Percentiles rank a stretch among this genome's conserved stretches.
phyloP scores from a whole-genome alignment of 2,329 filamentous ascomycete species.

The Raffaelea deltoideospora region DNA sequence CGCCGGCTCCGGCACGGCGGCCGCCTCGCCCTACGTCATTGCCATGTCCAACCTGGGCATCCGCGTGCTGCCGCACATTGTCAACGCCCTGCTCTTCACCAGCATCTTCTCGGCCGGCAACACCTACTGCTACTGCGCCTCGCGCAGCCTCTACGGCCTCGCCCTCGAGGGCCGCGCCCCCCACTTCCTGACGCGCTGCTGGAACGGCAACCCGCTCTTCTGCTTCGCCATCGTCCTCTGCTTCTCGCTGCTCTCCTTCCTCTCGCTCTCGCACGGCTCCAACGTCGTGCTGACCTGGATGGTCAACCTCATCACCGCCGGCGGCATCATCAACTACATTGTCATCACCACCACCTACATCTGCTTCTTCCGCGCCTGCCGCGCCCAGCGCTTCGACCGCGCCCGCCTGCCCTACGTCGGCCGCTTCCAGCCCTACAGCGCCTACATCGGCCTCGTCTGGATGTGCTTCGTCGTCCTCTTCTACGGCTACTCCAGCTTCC shows the following conservation, averaged over 20 bases:
- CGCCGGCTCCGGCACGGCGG: slow-evolving; percentile 22
- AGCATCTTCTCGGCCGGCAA: slow-evolving; percentile 46
- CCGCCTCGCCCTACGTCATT: slow-evolving; percentile 36
- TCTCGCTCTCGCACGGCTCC: slow-evolving; percentile 22
- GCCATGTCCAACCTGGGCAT: slow-evolving; percentile 39
- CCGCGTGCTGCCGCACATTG: slow-evolving; percentile 34
- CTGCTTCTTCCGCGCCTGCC: slow-evolving; percentile 20
- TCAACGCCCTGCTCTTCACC: slow-evolving; percentile 45
- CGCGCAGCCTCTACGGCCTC: slow-evolving; percentile 23
- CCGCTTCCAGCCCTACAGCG: slow-evolving; percentile 22
- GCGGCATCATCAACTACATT: slow-evolving; percentile 28
- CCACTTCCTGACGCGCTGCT: slow-evolving; percentile 18
- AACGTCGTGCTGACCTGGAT: slow-evolving; percentile 25
- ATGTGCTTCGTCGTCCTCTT: slow-evolving; percentile 11
- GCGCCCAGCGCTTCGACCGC: slow-evolving; percentile 20
- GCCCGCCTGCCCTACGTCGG: slow-evolving; percentile 22
- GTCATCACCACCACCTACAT: slow-evolving; percentile 24
- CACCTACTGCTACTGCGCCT: slow-evolving; percentile 36
- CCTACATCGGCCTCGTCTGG: slow-evolving; percentile 16
- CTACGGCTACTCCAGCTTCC: slow-evolving; percentile 41
- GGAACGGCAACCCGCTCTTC: slow-evolving; percentile 23
- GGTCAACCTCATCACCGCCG: slow-evolving; percentile 26
- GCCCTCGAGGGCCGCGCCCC: slow-evolving; percentile 26
- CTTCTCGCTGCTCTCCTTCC: slow-evolving; percentile 23
- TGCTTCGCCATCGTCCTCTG: slow-evolving; percentile 21